Evolutionary conservation across 768 basidiomycete genomes (phyloP).

Genomic region (Suillus weaverae): DNA sequence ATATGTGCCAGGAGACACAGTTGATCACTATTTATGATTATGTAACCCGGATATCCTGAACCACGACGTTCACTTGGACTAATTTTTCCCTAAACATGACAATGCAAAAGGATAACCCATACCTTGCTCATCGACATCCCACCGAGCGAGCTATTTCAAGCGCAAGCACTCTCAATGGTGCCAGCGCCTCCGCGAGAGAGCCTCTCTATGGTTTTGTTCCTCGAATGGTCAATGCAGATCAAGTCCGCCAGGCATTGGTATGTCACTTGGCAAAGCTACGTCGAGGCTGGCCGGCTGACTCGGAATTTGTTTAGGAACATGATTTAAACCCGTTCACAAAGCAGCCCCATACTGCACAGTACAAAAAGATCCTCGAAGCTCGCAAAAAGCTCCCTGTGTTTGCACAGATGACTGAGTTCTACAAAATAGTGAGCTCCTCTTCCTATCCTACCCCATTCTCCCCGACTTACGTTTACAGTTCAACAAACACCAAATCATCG

Average conservation of each 20-base stretch:
- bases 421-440: slow-evolving; percentile 68
- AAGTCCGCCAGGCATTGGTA: slow-evolving; percentile 74
- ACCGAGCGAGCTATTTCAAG: slow-evolving; percentile 23
- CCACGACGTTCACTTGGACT: background rate
- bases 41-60: background rate
- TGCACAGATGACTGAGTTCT: slow-evolving; percentile 90
- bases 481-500: slow-evolving; percentile 68
- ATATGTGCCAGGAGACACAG: no score
- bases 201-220: slow-evolving; percentile 78
- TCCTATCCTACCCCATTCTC: background rate
- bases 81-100: slow-evolving; percentile 1
- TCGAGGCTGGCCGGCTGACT: background rate
- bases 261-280: slow-evolving; percentile 21
- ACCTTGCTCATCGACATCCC: slow-evolving; percentile 46
- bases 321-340: slow-evolving; percentile 90
- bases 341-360: slow-evolving; percentile 69
- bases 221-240: slow-evolving; percentile 61
- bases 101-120: slow-evolving; percentile 46
- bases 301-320: slow-evolving; percentile 52
- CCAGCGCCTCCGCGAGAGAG: slow-evolving; percentile 38
- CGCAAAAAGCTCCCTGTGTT: slow-evolving; percentile 92
- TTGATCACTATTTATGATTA: background rate
- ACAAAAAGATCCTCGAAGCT: slow-evolving; percentile 81
- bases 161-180: background rate
- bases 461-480: slow-evolving; percentile 17